These are phyloP conservation scores for Phytophthora agathidicida DNA, from an alignment of 352 stramenopile genomes.

Conservation along the genomic window DNA sequence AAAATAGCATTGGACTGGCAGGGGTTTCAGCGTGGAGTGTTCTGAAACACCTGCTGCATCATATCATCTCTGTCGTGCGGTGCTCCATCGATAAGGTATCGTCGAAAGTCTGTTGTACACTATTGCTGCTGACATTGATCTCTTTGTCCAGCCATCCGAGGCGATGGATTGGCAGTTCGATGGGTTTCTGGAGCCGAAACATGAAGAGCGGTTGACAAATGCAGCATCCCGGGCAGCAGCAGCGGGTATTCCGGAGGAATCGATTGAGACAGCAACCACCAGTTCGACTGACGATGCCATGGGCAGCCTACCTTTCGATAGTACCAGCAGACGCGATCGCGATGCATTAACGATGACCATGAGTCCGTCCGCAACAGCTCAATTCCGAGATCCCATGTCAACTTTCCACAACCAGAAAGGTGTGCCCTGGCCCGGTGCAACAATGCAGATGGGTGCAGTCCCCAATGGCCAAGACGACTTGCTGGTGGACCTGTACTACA, in stretches of 20 bases:
- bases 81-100: conserved; percentile 3
- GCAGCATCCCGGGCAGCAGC: conserved; percentile 13
- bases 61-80: conserved; percentile 14
- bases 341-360: conserved; percentile 64
- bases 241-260: conserved; percentile 22
- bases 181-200: conserved; percentile 27
- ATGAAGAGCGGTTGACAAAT: conserved; percentile 18
- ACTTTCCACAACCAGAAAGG: conserved; percentile 53
- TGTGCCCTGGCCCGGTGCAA: conserved; percentile 18
- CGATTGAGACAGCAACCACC: conserved; percentile 25
- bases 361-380: conserved; percentile 54
- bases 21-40: conserved; percentile 14
- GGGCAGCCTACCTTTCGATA: conserved; percentile 19
- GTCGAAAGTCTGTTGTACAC: not conserved
- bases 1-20: conserved; percentile 29
- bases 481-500: conserved; percentile 55
- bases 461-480: conserved; percentile 43
- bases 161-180: conserved; percentile 51
- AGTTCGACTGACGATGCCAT: conserved; percentile 20
- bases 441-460: not conserved
- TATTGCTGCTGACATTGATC: conserved; percentile 4
- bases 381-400: conserved; percentile 55
- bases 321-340: conserved; percentile 10
- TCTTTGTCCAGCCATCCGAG: conserved; percentile 5
- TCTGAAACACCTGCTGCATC: conserved; percentile 14